Base-by-base conservation (phyloP, 83 land plant genomes). In the Picea mariana region DNA sequence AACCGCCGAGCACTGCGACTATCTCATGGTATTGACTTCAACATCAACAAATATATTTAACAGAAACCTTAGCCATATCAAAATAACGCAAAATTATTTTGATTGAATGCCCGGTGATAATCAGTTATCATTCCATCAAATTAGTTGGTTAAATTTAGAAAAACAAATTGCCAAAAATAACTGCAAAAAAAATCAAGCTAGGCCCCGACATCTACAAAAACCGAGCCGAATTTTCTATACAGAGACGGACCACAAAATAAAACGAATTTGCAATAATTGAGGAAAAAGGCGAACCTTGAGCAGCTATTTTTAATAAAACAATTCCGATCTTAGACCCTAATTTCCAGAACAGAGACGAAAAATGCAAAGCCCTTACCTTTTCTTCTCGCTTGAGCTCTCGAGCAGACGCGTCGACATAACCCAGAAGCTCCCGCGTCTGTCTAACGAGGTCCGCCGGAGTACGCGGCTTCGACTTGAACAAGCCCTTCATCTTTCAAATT, bases 381-480 rank as follows among this genome's bases (percentile, higher is more conserved):
- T 93, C 97, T 64, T 89, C 94, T 58, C 89, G 86, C 84, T 93
- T 95, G 59, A 80, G 63, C 64, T 94, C 95, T 15, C 90, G 85
- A 63, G 78, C 38, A 34, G 77, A 27, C 20, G 77, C 49, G 18
- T 93, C 89, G 27, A 88, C 42, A 80, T 82, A 88, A 42, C 80
- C 9, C 31, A 95, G 89, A 66, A 93, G 91, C 75, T 95, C 96
- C 27, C 93, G 85, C 40, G 93, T 90, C 73, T 78, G 83, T 23
- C 90, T 85, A 58, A 93, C 96, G 62, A 93, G 85, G 77, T 95
- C 98, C 75, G 84, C 91, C 12, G 92, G 94, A 20, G 96, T 90
- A 60, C 86, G 81, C 23, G 94, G 89, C 85, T 95, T 95, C 67
- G 92, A 78, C 89, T 95, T 92, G 86, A 95, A 95, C 34, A 95